Conservation (phyloP, 257 asterid species). For the Handroanthus guayacan region DNA sequence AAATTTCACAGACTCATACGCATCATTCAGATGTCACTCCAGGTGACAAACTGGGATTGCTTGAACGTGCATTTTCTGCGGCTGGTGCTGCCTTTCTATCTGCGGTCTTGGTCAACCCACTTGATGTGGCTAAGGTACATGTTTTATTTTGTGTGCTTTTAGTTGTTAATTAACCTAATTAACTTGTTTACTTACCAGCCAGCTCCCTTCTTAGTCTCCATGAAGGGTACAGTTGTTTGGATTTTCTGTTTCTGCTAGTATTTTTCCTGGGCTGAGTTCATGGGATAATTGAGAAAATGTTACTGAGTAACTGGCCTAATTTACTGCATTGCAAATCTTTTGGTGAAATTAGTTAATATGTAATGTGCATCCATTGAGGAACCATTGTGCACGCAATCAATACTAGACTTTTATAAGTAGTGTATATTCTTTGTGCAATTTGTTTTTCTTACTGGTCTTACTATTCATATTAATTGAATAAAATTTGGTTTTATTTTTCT, state of each 20-base stretch:
- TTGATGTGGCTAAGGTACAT: conserved; percentile 87
- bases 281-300: conserved; percentile 2
- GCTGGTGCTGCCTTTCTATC: conserved; percentile 95
- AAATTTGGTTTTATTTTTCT: neutral
- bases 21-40: conserved; percentile 33
- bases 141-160: conserved; percentile 10
- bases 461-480: neutral
- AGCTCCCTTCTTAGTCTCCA: neutral
- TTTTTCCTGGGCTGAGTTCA: conserved; percentile 26
- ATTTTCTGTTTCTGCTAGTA: conserved; percentile 21
- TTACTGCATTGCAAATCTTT: conserved; percentile 1
- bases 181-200: neutral
- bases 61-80: conserved; percentile 79
- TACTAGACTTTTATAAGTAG: neutral
- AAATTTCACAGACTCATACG: conserved; percentile 36
- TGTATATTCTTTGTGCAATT: neutral
- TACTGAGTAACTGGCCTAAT: conserved; percentile 10
- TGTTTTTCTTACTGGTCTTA: neutral
- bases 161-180: neutral
- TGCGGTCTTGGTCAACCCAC: conserved; percentile 86
- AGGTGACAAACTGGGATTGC: conserved; percentile 53
- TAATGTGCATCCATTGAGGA: neutral
- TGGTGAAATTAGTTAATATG: conserved; percentile 4
- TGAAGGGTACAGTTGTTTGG: neutral
- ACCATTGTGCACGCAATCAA: neutral